Evolutionary conservation across 202 grass and related monocot genomes (phyloP).

Genomic region (Zizania palustris): DNA sequence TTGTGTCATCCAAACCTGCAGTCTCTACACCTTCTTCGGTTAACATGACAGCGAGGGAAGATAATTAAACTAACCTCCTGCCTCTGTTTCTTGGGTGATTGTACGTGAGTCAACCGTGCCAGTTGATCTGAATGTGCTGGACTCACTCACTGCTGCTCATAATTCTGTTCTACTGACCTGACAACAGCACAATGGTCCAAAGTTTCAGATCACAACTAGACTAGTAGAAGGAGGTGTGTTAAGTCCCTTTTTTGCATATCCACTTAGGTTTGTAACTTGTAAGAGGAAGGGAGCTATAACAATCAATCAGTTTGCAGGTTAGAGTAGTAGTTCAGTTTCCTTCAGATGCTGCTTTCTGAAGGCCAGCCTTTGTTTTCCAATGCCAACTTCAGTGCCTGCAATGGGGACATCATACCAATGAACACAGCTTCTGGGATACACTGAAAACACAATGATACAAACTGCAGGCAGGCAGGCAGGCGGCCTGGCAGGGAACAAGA

Average conservation of each 20-base stretch:
- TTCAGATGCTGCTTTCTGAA: constrained; percentile 61
- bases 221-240: neutral
- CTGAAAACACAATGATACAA: neutral
- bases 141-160: neutral
- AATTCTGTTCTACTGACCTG: neutral
- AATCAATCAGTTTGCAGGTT: neutral
- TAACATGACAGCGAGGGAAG: neutral
- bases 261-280: neutral
- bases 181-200: neutral
- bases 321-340: neutral
- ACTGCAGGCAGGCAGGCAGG: constrained; percentile 36
- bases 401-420: neutral
- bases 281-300: neutral
- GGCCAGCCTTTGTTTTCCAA: constrained; percentile 72
- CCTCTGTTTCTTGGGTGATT: neutral
- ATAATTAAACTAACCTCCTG: neutral
- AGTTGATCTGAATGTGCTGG: neutral
- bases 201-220: neutral
- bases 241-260: neutral
- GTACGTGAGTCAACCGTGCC: neutral
- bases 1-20: too few species aligned
- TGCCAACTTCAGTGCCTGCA: constrained; percentile 57
- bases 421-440: neutral
- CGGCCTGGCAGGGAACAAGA: neutral
- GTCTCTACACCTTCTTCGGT: too few species aligned